Evolutionary conservation across 2,329 filamentous ascomycete genomes (phyloP), one percentile per base, ranked within the genome.

Genomic region (Phoma sp.): DNA sequence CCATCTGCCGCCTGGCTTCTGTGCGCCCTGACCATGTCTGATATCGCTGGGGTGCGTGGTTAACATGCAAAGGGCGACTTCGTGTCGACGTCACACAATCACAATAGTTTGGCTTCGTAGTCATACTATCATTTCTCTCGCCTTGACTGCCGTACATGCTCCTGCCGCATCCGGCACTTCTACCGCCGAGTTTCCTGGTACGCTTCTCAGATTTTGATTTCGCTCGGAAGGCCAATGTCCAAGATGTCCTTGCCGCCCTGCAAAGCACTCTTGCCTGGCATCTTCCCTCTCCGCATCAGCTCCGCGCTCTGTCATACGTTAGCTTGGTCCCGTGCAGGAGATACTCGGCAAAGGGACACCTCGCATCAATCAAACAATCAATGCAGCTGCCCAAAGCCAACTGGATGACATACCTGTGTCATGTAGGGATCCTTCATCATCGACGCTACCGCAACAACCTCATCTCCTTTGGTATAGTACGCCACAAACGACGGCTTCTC

Each of bases 401-500:
- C 3, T 33, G 33, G 4, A 37, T 13, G 38, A 55, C 52, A 27
- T 51, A 51, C 53, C 53, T 57, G 53, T 1, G 79, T 78, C 89
- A 96, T 92, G 51, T 90, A 85, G 0, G 95, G 95, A 74, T 99
- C 95, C 78, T 86, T 87, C 61, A 89, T 88, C 92, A 97, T 97
- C 55, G 86, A 94, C 0, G 92, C 92, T 67, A 97, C 90, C 0
- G 95, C 95, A 12, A 97, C 90, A 1, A 97, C 88, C 0, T 86
- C 89, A 47, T 98, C 91, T 2, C 89, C 92, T 73, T 90, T 89
- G 49, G 87, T 88, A 74, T 97, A 99, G 77, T 91, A 99, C 0
- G 92, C 94, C 6, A 89, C 87, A 71, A 96, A 99, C 71, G 92
- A 92, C 56, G 85, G 85, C 70, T 93, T 80, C 53, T 80, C 78